Evolutionary conservation across 176 grass and related monocot genomes (phyloP).

Genomic region (Oryza meyeriana): DNA sequence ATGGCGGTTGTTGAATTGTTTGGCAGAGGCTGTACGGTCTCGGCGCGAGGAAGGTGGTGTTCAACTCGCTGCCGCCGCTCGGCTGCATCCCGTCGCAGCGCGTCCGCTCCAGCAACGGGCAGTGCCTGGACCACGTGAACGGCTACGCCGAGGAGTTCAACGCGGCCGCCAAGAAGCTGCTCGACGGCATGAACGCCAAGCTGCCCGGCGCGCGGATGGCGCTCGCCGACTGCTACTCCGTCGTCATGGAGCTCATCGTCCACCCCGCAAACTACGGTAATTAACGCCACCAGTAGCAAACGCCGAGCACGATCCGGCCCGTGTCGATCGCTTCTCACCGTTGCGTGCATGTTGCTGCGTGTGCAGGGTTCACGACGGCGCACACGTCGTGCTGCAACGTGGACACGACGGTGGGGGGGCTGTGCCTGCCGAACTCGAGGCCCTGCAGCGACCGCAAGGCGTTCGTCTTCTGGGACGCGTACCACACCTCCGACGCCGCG

Average conservation of each 20-base stretch:
- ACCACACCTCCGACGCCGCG: slow-evolving; percentile 89
- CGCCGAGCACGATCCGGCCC: neutral
- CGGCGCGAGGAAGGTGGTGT: slow-evolving; percentile 70
- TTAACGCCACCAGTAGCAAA: neutral
- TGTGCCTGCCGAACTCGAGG: slow-evolving; percentile 71
- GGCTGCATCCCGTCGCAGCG: slow-evolving; percentile 93
- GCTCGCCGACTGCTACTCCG: slow-evolving; percentile 60
- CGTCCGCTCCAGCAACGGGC: slow-evolving; percentile 41
- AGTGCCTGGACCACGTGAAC: slow-evolving; percentile 63
- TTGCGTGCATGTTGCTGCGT: neutral
- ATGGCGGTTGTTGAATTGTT: neutral
- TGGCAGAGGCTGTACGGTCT: slow-evolving; percentile 74
- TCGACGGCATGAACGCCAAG: slow-evolving; percentile 51
- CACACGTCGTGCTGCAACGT: slow-evolving; percentile 93
- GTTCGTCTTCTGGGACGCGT: slow-evolving; percentile 97
- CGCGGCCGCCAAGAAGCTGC: slow-evolving; percentile 57
- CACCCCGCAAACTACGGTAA: slow-evolving; percentile 66
- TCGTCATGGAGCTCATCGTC: slow-evolving; percentile 86
- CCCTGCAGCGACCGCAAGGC: slow-evolving; percentile 69
- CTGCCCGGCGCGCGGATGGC: slow-evolving; percentile 69
- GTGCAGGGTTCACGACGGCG: slow-evolving; percentile 70
- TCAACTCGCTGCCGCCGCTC: slow-evolving; percentile 68
- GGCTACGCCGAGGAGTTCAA: slow-evolving; percentile 73
- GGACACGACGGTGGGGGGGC: slow-evolving; percentile 65
- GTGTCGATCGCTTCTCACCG: neutral